phyloP scores from a whole-genome alignment of 2,329 filamentous ascomycete genomes.

The Aspergillus ochraceus region DNA sequence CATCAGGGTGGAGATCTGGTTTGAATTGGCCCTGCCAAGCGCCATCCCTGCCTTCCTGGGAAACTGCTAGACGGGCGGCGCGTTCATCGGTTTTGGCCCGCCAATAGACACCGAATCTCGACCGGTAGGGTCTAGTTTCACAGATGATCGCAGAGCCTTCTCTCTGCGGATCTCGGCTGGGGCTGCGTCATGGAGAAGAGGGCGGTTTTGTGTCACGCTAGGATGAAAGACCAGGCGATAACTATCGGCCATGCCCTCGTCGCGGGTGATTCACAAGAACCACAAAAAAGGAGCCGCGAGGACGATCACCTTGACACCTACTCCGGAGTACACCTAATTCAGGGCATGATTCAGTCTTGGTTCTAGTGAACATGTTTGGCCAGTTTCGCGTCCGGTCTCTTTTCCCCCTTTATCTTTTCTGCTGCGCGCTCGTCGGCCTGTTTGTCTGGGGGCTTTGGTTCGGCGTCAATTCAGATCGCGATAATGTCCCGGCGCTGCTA shows the following conservation, averaged over 20 bases:
- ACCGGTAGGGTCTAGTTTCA: not conserved
- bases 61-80: not conserved
- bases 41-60: not conserved
- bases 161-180: not conserved
- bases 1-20: not conserved
- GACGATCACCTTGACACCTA: not conserved
- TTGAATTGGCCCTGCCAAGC: not conserved
- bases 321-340: not conserved
- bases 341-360: not conserved
- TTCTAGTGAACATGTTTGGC: not conserved
- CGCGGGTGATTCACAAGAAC: too few species aligned
- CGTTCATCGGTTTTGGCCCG: too few species aligned
- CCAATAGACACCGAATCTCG: not conserved
- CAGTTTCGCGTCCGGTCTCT: not conserved
- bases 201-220: not conserved
- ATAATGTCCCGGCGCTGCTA: constrained; percentile 23
- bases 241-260: too few species aligned
- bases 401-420: not conserved
- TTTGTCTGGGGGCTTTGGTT: constrained; percentile 10
- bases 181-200: not conserved
- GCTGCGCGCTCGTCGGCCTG: not conserved
- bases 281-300: not conserved
- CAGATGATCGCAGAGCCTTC: not conserved
- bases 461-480: constrained; percentile 25
- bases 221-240: not conserved